Evolutionary conservation across 2,329 filamentous ascomycete genomes (phyloP).

Genomic region (Claviceps maximensis): DNA sequence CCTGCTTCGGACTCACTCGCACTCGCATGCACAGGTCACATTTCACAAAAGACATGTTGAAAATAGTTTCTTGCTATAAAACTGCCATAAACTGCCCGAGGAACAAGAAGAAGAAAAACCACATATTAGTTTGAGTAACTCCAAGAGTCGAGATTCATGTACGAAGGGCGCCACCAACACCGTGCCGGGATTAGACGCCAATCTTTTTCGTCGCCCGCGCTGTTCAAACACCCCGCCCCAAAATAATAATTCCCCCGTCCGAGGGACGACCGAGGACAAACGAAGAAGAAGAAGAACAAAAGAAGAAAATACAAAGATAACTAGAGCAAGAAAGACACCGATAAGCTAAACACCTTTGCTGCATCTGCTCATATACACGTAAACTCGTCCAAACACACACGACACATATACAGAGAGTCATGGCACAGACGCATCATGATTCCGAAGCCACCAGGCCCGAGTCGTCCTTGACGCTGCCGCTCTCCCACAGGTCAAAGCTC

Average conservation of each 20-base stretch:
- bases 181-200: not conserved
- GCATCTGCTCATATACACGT: slow-evolving; percentile 1
- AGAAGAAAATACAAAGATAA: too few relatives aligned
- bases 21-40: too few relatives aligned
- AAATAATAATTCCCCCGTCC: not conserved
- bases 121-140: too few relatives aligned
- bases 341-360: not conserved
- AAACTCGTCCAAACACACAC: not conserved
- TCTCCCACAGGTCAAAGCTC: slow-evolving; percentile 59
- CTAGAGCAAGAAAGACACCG: not conserved
- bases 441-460: slow-evolving; percentile 19
- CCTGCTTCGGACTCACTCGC: too few relatives aligned
- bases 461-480: slow-evolving; percentile 49
- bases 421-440: slow-evolving; percentile 10
- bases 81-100: too few relatives aligned
- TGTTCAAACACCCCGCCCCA: not conserved
- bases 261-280: not conserved
- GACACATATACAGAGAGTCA: not conserved
- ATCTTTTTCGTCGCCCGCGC: too few relatives aligned
- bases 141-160: too few relatives aligned
- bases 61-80: too few relatives aligned
- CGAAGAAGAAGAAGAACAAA: not conserved
- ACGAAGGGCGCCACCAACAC: not conserved
- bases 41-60: too few relatives aligned
- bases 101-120: too few relatives aligned